Evolutionary conservation across 768 basidiomycete genomes (phyloP), one percentile per base, ranked within the genome.

Genomic region (Clathrus columnatus): DNA sequence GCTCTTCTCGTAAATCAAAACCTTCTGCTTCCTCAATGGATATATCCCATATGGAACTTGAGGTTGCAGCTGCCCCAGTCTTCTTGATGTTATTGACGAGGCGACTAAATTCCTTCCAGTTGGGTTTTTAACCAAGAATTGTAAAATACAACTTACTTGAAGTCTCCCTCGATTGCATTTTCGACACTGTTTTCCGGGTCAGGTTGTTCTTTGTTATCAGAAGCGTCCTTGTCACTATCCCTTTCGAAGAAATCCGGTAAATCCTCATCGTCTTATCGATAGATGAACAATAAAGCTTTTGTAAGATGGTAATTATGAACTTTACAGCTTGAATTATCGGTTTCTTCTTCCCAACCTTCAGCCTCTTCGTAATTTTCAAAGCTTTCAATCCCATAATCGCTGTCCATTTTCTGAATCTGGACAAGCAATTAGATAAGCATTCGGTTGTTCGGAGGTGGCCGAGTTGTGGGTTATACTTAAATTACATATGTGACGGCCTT

Each of bases 41-140:
- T 32, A 87, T 78, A 58, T 90, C 84, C 85, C 89, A 92, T 56
- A 84, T 81, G 54, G 79, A 78, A 32, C 77, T 73, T 2, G 75
- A 59, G 17, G 65, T 67, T 1, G 75, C 70, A 5, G 70, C 65
- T 16, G 72, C 75, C 51, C 82, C 76, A 28, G 75, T 72, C 1
- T 74, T 67, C 27, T 83, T 76, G 54, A 90, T 86, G 46, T 77
- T 79, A 57, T 80, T 74, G 4, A 88, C 79, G 23, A 91, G 77
- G 28, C 83, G 85, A 57, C 87, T 88, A 59, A n/a, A 11, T 17
- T 48, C 48, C 55, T 3, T 26, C 21, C 27, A 3, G 18, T 44
- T n/a, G 57, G 21, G 51, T 44, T 7, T 54, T 54, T 30, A 26
- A 29, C 45, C 2, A 28, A 11, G 16, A 23, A 72, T 59, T 57